A percentile compares a stretch with the other conserved stretches of the same genome.
phyloP scores from a whole-genome alignment of 306 rosid species.

The Aeschynomene evenia region DNA sequence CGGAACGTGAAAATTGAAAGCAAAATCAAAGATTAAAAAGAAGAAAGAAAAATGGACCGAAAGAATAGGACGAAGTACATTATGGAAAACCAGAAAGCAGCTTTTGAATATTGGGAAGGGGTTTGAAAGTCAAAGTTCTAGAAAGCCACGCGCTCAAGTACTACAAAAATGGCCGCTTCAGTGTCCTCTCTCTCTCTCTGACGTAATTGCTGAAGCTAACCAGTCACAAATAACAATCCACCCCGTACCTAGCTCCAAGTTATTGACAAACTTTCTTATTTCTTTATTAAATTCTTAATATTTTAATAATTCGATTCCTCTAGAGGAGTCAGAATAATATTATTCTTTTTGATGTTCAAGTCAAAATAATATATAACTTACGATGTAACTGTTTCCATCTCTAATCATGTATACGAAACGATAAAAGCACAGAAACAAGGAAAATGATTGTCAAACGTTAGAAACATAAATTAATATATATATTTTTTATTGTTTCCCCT shows the following conservation, averaged over 20 bases:
- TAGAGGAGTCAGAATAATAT: too few species aligned
- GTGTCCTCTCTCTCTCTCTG: not conserved
- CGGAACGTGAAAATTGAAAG: not conserved
- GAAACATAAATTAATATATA: too few species aligned
- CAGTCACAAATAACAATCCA: not conserved
- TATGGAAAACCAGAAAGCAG: not conserved
- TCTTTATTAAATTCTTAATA: too few species aligned
- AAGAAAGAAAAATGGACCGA: not conserved
- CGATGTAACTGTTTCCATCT: too few species aligned
- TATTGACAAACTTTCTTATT: not conserved
- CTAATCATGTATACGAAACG: too few species aligned
- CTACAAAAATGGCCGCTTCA: not conserved
- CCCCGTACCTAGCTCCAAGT: not conserved
- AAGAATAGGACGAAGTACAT: not conserved
- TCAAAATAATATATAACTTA: too few species aligned
- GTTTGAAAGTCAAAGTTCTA: slow-evolving; percentile 1
- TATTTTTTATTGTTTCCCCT: too few species aligned
- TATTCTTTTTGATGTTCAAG: too few species aligned
- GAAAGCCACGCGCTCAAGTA: not conserved
- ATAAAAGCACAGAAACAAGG: too few species aligned
- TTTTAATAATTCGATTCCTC: too few species aligned
- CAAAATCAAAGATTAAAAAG: not conserved
- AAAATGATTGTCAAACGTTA: too few species aligned
- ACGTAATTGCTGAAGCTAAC: not conserved
- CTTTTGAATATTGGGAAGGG: not conserved